phyloP scores from a whole-genome alignment of 2,329 filamentous ascomycete genomes.

The Cryphonectria radicalis region DNA sequence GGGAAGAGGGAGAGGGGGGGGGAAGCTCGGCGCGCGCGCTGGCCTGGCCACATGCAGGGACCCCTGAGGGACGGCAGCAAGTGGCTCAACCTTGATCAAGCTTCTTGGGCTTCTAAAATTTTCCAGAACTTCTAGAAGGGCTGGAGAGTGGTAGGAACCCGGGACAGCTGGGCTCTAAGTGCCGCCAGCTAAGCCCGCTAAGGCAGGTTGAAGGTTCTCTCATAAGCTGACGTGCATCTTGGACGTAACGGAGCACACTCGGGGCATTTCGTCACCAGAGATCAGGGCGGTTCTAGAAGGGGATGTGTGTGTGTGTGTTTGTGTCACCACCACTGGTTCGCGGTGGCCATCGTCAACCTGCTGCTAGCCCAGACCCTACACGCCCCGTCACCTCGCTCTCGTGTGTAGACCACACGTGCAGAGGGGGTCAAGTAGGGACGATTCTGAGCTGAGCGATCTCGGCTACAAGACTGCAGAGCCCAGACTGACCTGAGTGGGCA shows the following conservation, averaged over 20 bases:
- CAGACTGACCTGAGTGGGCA: conserved; percentile 1
- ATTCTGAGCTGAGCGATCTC: not conserved
- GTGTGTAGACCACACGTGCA: not conserved
- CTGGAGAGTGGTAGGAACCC: conserved; percentile 18
- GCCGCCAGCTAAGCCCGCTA: conserved; percentile 27
- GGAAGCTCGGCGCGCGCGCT: conserved; percentile 24
- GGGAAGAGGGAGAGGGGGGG: not conserved
- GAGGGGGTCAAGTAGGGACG: not conserved
- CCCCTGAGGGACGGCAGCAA: conserved; percentile 21
- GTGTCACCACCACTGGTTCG: not conserved
- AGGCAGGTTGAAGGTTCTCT: conserved; percentile 26
- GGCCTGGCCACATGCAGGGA: conserved; percentile 16
- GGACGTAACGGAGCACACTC: not conserved
- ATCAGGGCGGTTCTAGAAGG: not conserved
- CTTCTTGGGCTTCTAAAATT: conserved; percentile 12
- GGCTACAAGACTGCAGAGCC: not conserved
- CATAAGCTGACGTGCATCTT: conserved; percentile 28
- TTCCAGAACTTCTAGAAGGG: conserved; percentile 27
- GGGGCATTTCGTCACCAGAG: conserved; percentile 1
- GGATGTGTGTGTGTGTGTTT: too few species aligned
- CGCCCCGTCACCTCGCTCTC: not conserved
- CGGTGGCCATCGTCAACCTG: not conserved
- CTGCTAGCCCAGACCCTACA: conserved; percentile 2
- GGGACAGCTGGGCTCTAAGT: conserved; percentile 19
- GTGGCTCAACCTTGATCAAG: conserved; percentile 23